A percentile compares a stretch with the other conserved stretches of the same genome.
Conservation (phyloP, 192 early-diverging fungal genomes). For the Coemansia sp. region DNA sequence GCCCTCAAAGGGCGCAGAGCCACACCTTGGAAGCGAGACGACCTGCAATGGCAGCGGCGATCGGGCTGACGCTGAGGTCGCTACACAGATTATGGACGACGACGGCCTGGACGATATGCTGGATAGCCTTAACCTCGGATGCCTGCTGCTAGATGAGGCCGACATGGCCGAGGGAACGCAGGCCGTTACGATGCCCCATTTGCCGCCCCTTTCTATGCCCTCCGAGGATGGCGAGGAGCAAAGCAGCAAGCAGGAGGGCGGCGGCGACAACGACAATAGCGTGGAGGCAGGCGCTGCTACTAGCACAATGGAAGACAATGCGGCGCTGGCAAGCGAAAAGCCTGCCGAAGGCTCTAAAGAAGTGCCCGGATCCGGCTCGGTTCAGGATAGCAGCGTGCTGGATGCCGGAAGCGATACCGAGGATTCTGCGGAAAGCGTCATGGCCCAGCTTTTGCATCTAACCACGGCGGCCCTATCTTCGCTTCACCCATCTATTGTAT, state of each 20-base stretch:
- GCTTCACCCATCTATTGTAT: slow-evolving; percentile 21
- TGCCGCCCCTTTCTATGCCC: slow-evolving; percentile 31
- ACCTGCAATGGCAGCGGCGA: background rate
- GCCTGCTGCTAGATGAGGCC: slow-evolving; percentile 21
- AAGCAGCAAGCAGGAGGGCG: background rate
- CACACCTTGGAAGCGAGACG: background rate
- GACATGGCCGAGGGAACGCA: slow-evolving; percentile 22
- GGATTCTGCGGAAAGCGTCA: slow-evolving; percentile 29
- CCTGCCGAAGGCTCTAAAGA: background rate
- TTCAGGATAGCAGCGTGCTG: background rate
- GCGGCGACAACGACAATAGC: background rate
- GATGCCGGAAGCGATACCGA: slow-evolving; percentile 20
- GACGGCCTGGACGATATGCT: slow-evolving; percentile 28
- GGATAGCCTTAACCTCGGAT: slow-evolving; percentile 20
- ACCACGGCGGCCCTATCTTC: slow-evolving; percentile 28
- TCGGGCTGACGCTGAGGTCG: background rate
- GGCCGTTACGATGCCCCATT: slow-evolving; percentile 27
- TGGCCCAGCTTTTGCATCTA: slow-evolving; percentile 32
- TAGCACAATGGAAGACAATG: too few relatives aligned
- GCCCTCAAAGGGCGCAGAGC: slow-evolving; percentile 3
- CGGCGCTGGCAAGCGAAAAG: too few relatives aligned
- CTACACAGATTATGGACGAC: slow-evolving; percentile 1
- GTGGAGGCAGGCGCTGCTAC: background rate
- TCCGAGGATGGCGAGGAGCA: slow-evolving; percentile 8
- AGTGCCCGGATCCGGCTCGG: background rate